Evolutionary conservation across 2,329 filamentous ascomycete genomes (phyloP), one percentile per base, ranked within the genome.

Genomic region (Chaetomiaceae sp.): DNA sequence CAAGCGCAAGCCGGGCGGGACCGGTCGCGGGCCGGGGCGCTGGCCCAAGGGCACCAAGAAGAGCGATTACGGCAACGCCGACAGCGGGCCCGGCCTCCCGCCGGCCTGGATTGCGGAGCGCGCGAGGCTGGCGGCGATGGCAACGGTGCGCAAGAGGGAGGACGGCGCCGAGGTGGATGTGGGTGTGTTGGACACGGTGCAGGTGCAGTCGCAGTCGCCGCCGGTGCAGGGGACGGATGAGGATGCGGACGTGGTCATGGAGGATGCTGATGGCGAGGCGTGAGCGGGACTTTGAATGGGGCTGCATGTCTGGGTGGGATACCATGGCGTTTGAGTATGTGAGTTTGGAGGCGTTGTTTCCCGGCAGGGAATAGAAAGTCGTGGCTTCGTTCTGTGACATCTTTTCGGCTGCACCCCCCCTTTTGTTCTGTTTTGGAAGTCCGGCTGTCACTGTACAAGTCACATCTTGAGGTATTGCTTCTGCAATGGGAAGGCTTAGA

Each of bases 1-100:
- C 49, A 72, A 75, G 42, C 69, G 77, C 36, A 81, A 78, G 62
- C 68, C 73, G 5, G 79, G 80, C 2, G 79, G 80, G 4, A 84
- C 80, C 1, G 80, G 80, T 2, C 73, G 80, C 42, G 80, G 80
- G 0, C 80, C 80, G 1, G 80, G 80, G 0, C 72, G 80, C 34
- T 84, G 79, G 78, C 80, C 80, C 0, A 84, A 83, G 59, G 80
- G 80, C 5, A 83, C 79, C 0, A 84, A 82, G 63, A 84, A 84
- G 61, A 76, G 76, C 32, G 80, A 84, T 57, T 84, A 84, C 47
- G 79, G 79, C 0, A 83, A 83, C 51, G 80, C 80, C 0, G 76
- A 78, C 27, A 83, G 79, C 55, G 80, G 79, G 1, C 80, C 80
- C 2, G 80, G 80, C 2, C 64, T 83, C 15, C 79, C 80, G 1